Percentiles rank a stretch among this genome's conserved stretches.
Conservation (phyloP, 1,139 yeast species). For the Geotrichum bryndzae region DNA sequence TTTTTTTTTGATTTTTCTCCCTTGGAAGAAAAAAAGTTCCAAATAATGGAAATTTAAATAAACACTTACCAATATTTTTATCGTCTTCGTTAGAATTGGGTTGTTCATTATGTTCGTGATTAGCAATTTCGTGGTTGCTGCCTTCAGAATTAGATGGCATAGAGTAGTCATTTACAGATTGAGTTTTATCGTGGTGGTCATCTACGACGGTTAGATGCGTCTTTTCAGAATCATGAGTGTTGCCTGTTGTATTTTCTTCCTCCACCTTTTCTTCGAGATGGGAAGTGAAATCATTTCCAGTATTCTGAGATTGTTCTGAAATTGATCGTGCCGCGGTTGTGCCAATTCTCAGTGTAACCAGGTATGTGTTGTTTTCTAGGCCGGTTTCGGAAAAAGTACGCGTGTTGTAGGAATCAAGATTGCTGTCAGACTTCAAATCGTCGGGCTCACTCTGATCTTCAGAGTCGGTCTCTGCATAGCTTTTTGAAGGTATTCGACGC, state of each 20-base stretch:
- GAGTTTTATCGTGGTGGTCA: neutral
- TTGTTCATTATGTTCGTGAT: constrained; percentile 1
- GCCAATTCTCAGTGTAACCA: constrained; percentile 5
- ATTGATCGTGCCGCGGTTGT: constrained; percentile 2
- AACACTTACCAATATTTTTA: constrained; percentile 7
- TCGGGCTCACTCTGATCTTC: constrained; percentile 1
- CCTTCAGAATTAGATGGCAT: neutral
- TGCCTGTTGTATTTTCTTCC: constrained; percentile 6
- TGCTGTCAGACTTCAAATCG: neutral
- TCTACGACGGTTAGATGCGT: neutral
- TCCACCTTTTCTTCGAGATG: neutral
- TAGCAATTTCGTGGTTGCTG: neutral
- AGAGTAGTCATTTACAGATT: neutral
- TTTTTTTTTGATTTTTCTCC: too few species aligned
- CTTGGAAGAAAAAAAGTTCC: neutral
- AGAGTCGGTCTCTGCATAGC: constrained; percentile 10
- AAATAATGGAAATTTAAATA: neutral
- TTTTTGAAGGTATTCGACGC: neutral
- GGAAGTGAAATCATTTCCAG: neutral
- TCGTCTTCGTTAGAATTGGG: constrained; percentile 14
- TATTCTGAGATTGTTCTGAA: neutral
- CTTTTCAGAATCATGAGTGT: neutral
- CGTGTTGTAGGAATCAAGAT: neutral
- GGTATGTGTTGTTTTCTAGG: neutral
- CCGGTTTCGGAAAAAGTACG: neutral